Evolutionary conservation across 768 basidiomycete genomes (phyloP).

Genomic region (Suillus subaureus): DNA sequence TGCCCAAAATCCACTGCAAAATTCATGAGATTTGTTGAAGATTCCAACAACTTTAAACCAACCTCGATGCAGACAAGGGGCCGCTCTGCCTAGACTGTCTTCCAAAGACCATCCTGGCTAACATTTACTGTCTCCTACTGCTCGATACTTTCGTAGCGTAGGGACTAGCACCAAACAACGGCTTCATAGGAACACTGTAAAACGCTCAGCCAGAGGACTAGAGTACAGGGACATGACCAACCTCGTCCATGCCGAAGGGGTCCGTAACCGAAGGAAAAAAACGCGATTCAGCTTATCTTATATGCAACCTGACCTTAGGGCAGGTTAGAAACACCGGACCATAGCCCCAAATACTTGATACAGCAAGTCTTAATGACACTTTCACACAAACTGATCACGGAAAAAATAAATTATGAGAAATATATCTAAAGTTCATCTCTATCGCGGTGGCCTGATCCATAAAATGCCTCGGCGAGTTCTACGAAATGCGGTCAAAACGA

Average conservation of each 20-base stretch:
- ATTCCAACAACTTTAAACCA: background rate
- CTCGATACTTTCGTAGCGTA: background rate
- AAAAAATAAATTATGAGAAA: background rate
- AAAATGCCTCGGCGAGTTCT: conserved; percentile 63
- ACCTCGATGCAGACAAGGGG: conserved; percentile 3
- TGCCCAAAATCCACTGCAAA: background rate
- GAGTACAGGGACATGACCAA: background rate
- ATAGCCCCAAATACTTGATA: background rate
- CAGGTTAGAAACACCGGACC: conserved; percentile 29
- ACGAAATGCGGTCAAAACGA: conserved; percentile 11
- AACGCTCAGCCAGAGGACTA: background rate
- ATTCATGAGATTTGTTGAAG: background rate
- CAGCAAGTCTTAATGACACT: background rate
- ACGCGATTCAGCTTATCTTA: background rate
- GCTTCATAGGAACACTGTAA: conserved; percentile 3
- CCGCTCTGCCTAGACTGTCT: background rate
- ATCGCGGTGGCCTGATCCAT: conserved; percentile 31
- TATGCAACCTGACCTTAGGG: conserved; percentile 29
- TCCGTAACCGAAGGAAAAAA: conserved; percentile 22
- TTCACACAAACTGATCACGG: background rate
- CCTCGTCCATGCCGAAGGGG: conserved; percentile 31
- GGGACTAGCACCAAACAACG: background rate
- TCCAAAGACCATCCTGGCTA: conserved; percentile 1
- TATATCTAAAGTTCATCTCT: conserved; percentile 43
- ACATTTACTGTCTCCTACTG: background rate